Evolutionary conservation across 495 filamentous ascomycete genomes (phyloP), one percentile per base, ranked within the genome.

Genomic region (Astrothelium macrocarpum): DNA sequence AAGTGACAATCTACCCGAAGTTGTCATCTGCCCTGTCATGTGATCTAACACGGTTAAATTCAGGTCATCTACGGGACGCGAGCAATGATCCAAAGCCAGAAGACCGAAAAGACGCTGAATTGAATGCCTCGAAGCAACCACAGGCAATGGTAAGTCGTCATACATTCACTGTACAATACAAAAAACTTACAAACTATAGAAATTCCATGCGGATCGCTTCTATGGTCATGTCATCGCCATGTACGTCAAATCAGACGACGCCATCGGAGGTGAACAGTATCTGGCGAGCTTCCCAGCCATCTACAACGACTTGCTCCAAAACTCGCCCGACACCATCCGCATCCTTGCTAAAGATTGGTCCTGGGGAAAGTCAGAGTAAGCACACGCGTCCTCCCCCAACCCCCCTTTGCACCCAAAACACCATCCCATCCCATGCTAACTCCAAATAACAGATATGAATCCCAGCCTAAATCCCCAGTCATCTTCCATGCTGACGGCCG

Each of bases 61-160:
- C 39, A 70, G 67, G 68, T 61, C 69, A 71, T 34, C 61, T 71
- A 28, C 69, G 67, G 2, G 69, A 71, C 43, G 69, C 67, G 14
- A 69, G 63, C 3, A 63, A 66, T 23, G 67, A 69, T 32, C 34
- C 46, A 3, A 63, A 66, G 4, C 67, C 67, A 1, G 32, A 64
- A 14, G 63, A 65, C 53, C 65, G 67, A 11, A 62, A 67, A 46
- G 63, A 63, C 23, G 20, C 67, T 26, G 69, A 67, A 20, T 65
- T 71, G 31, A 67, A 67, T 4, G 69, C 67, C 1, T 71, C 69
- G 5, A 71, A 71, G 67, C 43, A 69, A 16, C 53, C 67, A 25
- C 32, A 63, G 14, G 67, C 65, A 16, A 71, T 71, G 69, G 67
- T 69, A 64, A 20, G 62, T 60, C 18, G 26, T 16, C 20, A 32